These are phyloP conservation scores for Dryas alaskensis DNA, from an alignment of 306 rosid species.

Conservation along the genomic window DNA sequence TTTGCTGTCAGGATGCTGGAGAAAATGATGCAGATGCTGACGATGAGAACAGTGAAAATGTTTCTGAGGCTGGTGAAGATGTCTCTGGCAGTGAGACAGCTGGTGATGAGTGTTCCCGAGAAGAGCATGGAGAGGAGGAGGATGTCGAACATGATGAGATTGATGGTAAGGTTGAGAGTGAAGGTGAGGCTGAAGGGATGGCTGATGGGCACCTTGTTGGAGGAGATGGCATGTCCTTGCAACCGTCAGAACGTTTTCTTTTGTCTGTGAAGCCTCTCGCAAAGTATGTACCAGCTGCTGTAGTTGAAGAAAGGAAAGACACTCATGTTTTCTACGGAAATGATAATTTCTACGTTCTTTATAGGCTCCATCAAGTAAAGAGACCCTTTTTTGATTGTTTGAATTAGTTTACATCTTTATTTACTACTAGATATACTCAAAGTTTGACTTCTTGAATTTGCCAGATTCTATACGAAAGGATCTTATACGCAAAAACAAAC, in stretches of 20 bases:
- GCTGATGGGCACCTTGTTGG: constrained; percentile 61
- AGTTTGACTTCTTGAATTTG: constrained; percentile 33
- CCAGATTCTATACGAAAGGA: constrained; percentile 89
- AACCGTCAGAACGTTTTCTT: constrained; percentile 71
- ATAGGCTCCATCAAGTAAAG: constrained; percentile 95
- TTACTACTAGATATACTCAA: constrained; percentile 11
- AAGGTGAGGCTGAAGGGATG: constrained; percentile 91
- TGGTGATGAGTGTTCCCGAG: constrained; percentile 83
- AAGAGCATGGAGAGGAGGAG: constrained; percentile 77
- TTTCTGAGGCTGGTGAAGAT: constrained; percentile 87
- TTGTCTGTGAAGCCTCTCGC: constrained; percentile 78
- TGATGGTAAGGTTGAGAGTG: constrained; percentile 94
- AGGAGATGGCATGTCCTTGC: constrained; percentile 62
- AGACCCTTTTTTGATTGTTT: constrained; percentile 7
- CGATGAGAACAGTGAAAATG: constrained; percentile 91
- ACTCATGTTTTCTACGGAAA: constrained; percentile 80
- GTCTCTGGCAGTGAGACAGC: constrained; percentile 91
- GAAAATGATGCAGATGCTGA: constrained; percentile 91
- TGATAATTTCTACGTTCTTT: constrained; percentile 84
- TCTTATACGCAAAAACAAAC: constrained; percentile 72
- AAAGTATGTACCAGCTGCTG: constrained; percentile 60
- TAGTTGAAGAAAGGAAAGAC: constrained; percentile 50
- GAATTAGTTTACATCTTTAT: neutral
- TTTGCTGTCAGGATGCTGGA: constrained; percentile 48
- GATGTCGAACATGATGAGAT: constrained; percentile 71